Evolutionary conservation across 2,329 filamentous ascomycete species (phyloP).

Genomic region (Immersiporthe knoxdaviesiana): DNA sequence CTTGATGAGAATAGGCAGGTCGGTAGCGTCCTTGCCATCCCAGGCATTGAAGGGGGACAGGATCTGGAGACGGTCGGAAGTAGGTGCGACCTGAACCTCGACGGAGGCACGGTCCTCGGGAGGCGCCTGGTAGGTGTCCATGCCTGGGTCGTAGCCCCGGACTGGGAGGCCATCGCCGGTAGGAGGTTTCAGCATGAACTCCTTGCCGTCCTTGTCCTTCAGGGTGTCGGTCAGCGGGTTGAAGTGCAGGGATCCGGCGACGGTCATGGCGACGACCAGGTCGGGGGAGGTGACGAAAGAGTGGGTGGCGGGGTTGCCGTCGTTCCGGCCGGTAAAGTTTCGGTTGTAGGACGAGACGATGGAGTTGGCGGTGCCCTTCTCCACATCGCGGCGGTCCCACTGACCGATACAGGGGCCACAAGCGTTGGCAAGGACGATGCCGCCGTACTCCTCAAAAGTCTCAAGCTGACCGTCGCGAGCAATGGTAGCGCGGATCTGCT

Average conservation of each 20-base stretch:
- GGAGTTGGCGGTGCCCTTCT: conserved; percentile 94
- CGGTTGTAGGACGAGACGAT: conserved; percentile 99
- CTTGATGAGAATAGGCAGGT: conserved; percentile 95
- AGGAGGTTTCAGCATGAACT: conserved; percentile 85
- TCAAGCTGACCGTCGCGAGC: conserved; percentile 86
- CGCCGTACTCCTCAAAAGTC: conserved; percentile 96
- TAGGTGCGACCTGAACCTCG: conserved; percentile 80
- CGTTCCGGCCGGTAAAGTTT: conserved; percentile 98
- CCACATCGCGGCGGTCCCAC: conserved; percentile 91
- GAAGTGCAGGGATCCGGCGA: conserved; percentile 65
- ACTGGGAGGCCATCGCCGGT: conserved; percentile 79
- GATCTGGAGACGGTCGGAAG: conserved; percentile 91
- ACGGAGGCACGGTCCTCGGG: conserved; percentile 76
- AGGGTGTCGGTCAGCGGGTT: conserved; percentile 92
- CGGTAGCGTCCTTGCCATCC: conserved; percentile 86
- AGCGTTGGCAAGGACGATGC: conserved; percentile 91
- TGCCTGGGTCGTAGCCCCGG: conserved; percentile 83
- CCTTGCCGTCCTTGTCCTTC: conserved; percentile 94
- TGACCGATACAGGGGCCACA: conserved; percentile 93
- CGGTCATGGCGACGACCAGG: conserved; percentile 47
- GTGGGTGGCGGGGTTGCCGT: conserved; percentile 49
- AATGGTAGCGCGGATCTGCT: conserved; percentile 95
- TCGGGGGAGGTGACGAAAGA: conserved; percentile 54
- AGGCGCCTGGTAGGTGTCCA: conserved; percentile 95
- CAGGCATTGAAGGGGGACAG: conserved; percentile 84